Evolutionary conservation across 495 filamentous ascomycete genomes (phyloP), one percentile per base, ranked within the genome.

Genomic region (Xylaria castorea): DNA sequence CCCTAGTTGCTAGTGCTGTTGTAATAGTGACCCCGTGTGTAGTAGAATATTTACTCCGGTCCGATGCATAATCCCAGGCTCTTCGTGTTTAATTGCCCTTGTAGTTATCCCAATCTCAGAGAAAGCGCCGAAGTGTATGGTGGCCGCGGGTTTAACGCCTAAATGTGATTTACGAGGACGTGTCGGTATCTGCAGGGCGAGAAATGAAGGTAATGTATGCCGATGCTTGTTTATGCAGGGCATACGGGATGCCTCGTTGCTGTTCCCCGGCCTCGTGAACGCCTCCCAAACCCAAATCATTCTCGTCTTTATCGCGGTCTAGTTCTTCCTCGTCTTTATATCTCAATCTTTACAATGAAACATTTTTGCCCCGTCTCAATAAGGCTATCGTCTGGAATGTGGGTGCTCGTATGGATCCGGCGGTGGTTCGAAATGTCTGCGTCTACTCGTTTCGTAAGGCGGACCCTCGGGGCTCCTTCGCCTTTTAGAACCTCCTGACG

Each of bases 371-470:
- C 38, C 16, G 22, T 46, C 27, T 38, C 42, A 58, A 36, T 60
- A 22, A 30, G 71, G 53, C 64, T 68, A 53, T 46, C 73, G 72
- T 38, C 65, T 42, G 27, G 70, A 61, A 66, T 61, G 74, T 42
- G 67, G 42, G 22, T 75, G 75, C 25, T 80, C 76, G 46, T 81
- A 77, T 2, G 66, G 46, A 22, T 74, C 73, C 12, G 74, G 25
- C 30, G 74, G 77, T 32, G 75, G 75, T 40, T 84, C 77, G 34
- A 81, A 68, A 63, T 86, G 84, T 65, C 85, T 78, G 40, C 85
- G 78, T 20, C 85, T 79, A 64, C 75, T 85, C 60, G 83, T 77
- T 32, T 86, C 86, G 46, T 83, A 80, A 22, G 74, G 77, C 14
- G 77, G 74, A 27, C 72, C 70, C 1, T 86, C 84, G 4, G 83